Conservation (phyloP, 306 rosid species). For the Cucumis melo region DNA sequence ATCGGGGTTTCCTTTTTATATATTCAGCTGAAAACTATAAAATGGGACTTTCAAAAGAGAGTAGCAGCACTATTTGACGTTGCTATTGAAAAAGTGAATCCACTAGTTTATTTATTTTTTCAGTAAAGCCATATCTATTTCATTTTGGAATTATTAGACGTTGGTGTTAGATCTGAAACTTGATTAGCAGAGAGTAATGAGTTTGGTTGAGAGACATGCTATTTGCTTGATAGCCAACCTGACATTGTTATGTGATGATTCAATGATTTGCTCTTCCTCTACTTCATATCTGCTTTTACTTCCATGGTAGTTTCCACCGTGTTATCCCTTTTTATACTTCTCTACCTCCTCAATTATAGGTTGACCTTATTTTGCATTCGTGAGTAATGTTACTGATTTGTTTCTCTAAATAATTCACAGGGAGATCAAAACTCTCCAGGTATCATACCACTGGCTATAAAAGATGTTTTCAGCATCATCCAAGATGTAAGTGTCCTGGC, state of each 20-base stretch:
- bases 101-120: not conserved
- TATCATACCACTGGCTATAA: slow-evolving; percentile 89
- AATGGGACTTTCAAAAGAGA: not conserved
- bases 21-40: not conserved
- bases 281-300: not conserved
- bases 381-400: not conserved
- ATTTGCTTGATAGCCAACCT: not conserved
- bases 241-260: not conserved
- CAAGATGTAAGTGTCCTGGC: slow-evolving; percentile 72
- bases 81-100: not conserved
- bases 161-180: not conserved
- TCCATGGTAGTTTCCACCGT: not conserved
- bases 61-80: not conserved
- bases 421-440: slow-evolving; percentile 96
- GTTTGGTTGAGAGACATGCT: not conserved
- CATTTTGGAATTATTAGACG: not conserved
- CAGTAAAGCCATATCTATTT: not conserved
- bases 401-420: slow-evolving; percentile 30
- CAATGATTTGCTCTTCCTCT: not conserved
- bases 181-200: not conserved
- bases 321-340: not conserved
- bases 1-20: not conserved
- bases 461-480: slow-evolving; percentile 92
- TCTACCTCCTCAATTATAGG: not conserved
- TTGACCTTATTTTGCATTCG: not conserved